Percentiles rank a stretch among this genome's conserved stretches.
phyloP scores from a whole-genome alignment of 2,329 filamentous ascomycete genomes.

The Rutstroemia sp. region DNA sequence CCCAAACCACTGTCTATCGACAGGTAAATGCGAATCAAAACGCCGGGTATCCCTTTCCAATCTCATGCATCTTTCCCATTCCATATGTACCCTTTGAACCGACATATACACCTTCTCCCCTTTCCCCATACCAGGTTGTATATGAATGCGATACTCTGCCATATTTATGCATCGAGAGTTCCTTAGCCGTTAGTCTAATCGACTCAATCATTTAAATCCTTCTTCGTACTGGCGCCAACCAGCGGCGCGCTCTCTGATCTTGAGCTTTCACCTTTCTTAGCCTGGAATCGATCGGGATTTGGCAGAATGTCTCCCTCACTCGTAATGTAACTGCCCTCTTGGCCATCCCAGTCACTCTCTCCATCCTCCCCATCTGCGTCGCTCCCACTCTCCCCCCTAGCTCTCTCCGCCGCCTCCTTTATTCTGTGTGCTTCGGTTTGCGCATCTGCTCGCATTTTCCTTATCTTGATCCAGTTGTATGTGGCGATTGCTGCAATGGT shows the following conservation, averaged over 20 bases:
- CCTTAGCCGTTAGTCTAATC: background rate
- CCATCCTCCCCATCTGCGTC: conserved; percentile 20
- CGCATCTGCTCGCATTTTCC: conserved; percentile 77
- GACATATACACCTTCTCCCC: background rate
- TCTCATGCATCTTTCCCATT: background rate
- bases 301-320: conserved; percentile 26
- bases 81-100: background rate
- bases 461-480: conserved; percentile 94
- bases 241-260: background rate
- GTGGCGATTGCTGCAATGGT: conserved; percentile 79
- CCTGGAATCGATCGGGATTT: conserved; percentile 4
- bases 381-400: conserved; percentile 13
- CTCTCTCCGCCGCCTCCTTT: conserved; percentile 10
- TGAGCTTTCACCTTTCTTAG: conserved; percentile 7
- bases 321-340: conserved; percentile 22
- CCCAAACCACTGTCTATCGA: background rate
- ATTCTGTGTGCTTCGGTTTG: conserved; percentile 39
- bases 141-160: too few species aligned
- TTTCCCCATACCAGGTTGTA: too few species aligned
- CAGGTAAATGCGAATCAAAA: background rate
- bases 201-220: conserved; percentile 8
- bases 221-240: background rate
- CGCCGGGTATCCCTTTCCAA: conserved; percentile 4
- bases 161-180: too few species aligned
- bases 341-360: conserved; percentile 23